Percentiles rank a stretch among this genome's conserved stretches.
phyloP scores from a whole-genome alignment of 179 eudicot species.

The Silene noctiflora region DNA sequence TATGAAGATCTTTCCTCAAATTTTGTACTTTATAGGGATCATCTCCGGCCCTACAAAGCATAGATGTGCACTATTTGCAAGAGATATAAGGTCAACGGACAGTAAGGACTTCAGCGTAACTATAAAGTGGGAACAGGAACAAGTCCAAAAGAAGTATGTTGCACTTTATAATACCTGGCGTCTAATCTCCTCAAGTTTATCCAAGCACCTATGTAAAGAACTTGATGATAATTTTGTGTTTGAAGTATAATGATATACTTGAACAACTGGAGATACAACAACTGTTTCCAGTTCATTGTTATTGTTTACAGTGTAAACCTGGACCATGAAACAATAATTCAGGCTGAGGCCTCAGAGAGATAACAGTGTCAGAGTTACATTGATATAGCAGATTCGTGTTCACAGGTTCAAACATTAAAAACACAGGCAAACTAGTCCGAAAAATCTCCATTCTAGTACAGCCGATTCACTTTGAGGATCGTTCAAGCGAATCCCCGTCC shows the following conservation, averaged over 20 bases:
- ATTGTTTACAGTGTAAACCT: slow-evolving; percentile 79
- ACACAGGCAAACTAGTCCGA: neutral
- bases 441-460: neutral
- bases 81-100: slow-evolving; percentile 28
- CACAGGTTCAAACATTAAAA: neutral
- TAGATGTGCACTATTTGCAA: slow-evolving; percentile 53
- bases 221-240: slow-evolving; percentile 29
- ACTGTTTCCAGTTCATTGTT: slow-evolving; percentile 68
- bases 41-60: slow-evolving; percentile 37
- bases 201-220: slow-evolving; percentile 28
- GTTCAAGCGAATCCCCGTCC: neutral
- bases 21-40: slow-evolving; percentile 42
- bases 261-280: slow-evolving; percentile 68
- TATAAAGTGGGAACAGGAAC: slow-evolving; percentile 8
- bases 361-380: too few species aligned
- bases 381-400: too few species aligned
- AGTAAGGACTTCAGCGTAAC: slow-evolving; percentile 13
- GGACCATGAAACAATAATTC: slow-evolving; percentile 16
- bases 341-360: neutral
- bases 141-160: slow-evolving; percentile 11
- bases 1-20: slow-evolving; percentile 57
- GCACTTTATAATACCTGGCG: slow-evolving; percentile 49
- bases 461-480: neutral
- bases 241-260: slow-evolving; percentile 52
- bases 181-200: slow-evolving; percentile 62